phyloP scores from a whole-genome alignment of 371 early-diverging fungal species.

The Mucor racemosus region DNA sequence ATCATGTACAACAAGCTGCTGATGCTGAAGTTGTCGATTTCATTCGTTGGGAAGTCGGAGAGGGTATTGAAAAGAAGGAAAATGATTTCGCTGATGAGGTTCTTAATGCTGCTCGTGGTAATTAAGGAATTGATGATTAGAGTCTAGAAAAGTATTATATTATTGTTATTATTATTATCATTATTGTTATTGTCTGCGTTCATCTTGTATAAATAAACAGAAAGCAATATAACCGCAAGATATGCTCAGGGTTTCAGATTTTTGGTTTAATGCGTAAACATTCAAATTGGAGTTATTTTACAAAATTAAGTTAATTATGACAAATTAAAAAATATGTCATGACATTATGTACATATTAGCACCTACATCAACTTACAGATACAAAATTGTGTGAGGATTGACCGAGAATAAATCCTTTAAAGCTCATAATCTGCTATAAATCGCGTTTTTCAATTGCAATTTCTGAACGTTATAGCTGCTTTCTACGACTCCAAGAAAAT shows the following conservation, averaged over 20 bases:
- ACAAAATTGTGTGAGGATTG: too few species aligned
- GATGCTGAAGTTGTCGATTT: conserved; percentile 66
- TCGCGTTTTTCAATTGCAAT: too few species aligned
- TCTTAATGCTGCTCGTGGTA: conserved; percentile 41
- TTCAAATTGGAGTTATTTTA: too few species aligned
- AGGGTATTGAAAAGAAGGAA: conserved; percentile 80
- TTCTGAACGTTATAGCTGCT: too few species aligned
- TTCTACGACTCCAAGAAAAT: too few species aligned
- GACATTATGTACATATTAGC: too few species aligned
- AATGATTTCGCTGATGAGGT: conserved; percentile 84
- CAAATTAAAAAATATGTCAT: too few species aligned
- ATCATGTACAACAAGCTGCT: conserved; percentile 41
- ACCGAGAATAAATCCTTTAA: too few species aligned
- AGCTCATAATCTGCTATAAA: too few species aligned
- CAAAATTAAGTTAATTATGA: too few species aligned
- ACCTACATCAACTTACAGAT: too few species aligned
- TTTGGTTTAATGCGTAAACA: background rate
- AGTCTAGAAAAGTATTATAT: background rate
- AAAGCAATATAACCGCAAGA: background rate
- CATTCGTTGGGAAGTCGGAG: conserved; percentile 83
- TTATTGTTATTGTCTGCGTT: background rate
- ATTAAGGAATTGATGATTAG: conserved; percentile 8
- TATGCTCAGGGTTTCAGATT: background rate
- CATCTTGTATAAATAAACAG: background rate
- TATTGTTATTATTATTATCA: background rate